Conservation (phyloP, 169 alveolate genomes). For the Eimeria necatrix region DNA sequence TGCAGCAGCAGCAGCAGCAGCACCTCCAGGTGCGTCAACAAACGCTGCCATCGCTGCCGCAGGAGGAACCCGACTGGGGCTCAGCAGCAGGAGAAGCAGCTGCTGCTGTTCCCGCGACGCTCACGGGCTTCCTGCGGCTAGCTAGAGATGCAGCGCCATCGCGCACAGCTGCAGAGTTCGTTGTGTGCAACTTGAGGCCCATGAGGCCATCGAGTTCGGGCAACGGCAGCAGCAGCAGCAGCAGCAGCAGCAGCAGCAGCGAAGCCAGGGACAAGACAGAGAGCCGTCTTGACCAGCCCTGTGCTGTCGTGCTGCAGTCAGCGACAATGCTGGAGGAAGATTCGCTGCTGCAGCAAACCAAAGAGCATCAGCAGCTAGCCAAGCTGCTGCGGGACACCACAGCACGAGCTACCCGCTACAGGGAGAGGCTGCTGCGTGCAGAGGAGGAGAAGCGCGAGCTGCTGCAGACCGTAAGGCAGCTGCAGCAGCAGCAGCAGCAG, state of each 20-base stretch:
- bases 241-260: constrained; percentile 52
- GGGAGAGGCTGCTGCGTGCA: constrained; percentile 7
- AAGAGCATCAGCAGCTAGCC: constrained; percentile 18
- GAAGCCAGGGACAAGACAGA: neutral
- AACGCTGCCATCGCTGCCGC: no score
- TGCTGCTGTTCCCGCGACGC: neutral
- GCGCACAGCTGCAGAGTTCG: constrained; percentile 6
- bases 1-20: neutral
- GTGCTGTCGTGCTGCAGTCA: neutral
- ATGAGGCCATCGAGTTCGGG: neutral
- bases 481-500: constrained; percentile 70
- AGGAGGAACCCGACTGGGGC: no score
- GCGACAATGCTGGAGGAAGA: constrained; percentile 6
- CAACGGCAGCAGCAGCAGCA: constrained; percentile 37
- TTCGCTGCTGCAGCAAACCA: constrained; percentile 11
- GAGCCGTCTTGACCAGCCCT: neutral
- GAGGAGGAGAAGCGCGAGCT: constrained; percentile 38
- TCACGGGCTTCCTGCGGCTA: neutral
- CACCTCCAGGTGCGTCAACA: no score
- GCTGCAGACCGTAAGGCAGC: constrained; percentile 33
- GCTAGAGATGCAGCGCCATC: neutral
- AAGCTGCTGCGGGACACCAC: constrained; percentile 15
- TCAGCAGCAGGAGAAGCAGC: no score
- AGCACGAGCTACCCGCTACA: neutral
- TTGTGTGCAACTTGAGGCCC: constrained; percentile 9